Base-by-base conservation (phyloP, 108 stramenopile species). In the Fragilaria crotonensis region DNA sequence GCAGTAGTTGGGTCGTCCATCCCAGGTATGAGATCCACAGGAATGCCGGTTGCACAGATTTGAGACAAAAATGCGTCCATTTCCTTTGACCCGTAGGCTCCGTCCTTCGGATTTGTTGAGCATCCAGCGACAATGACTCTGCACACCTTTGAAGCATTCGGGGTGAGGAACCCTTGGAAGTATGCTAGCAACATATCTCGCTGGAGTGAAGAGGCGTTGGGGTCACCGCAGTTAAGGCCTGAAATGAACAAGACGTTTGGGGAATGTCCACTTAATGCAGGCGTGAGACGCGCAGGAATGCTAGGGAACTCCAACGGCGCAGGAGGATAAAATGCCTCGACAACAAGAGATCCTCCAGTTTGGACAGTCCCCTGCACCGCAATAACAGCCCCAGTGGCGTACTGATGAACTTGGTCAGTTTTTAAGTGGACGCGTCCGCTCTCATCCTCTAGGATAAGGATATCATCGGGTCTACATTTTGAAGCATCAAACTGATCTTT, bases 1-100 rank as follows among this genome's bases (percentile, higher is more conserved):
- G 83, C 83, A 57, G 81, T 87, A 57, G 87, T 89, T 11, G 91
- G 91, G 75, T 93, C 91, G 48, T 78, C 57, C 59, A 65, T 59
- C 17, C 85, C 83, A 0, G 91, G 91, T 49, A 93, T 58, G 45
- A 87, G 68, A 61, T 93, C 91, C 17, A 89, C 64, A 0, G 87
- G 85, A 52, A 93, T 71, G 20, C 84, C 84, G 7, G 68, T 36
- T 2, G 66, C 57, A 3, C 76, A 62, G 46, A 83, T 59, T 64
- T 82, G 76, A 5, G 74, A 36, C 7, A 76, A 56, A 58, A 75
- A 89, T 0, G 59, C 32, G 64, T 93, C 91, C 25, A 93, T 60
- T 47, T 89, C 88, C 54, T 66, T 68, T 21, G 73, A 3, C 7
- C 73, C 73, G 26, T 18, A 25, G 21, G 45, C 46, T 32, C 3